A percentile compares a stretch with the other conserved stretches of the same genome.
phyloP scores from a whole-genome alignment of 2,329 filamentous ascomycete species.

The Tympanopsis confertula region DNA sequence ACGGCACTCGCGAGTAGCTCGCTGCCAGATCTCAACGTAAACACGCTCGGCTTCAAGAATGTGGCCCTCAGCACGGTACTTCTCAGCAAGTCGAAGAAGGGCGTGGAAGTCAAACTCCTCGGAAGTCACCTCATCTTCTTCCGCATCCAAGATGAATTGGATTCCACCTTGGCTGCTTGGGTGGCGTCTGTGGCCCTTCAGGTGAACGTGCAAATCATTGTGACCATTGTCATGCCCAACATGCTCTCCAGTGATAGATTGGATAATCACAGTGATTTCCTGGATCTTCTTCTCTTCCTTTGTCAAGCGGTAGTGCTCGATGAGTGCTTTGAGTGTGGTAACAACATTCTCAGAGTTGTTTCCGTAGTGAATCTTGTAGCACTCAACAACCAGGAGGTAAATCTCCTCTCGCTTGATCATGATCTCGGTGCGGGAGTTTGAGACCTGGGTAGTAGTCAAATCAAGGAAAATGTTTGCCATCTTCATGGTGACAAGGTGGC shows the following conservation, averaged over 20 bases:
- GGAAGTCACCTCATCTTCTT: constrained; percentile 20
- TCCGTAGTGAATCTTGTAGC: constrained; percentile 8
- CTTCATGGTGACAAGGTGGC: constrained; percentile 6
- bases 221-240: constrained; percentile 9
- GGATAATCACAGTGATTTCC: constrained; percentile 7
- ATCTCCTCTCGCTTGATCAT: constrained; percentile 12
- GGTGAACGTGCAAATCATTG: constrained; percentile 13
- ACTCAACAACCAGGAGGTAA: constrained; percentile 5
- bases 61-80: constrained; percentile 17
- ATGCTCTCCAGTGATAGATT: constrained; percentile 9
- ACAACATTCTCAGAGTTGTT: constrained; percentile 5
- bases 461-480: constrained; percentile 6
- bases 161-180: constrained; percentile 8
- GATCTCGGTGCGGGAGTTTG: constrained; percentile 15
- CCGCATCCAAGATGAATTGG: constrained; percentile 23
- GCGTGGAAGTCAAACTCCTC: constrained; percentile 19
- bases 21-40: constrained; percentile 38
- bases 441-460: constrained; percentile 8
- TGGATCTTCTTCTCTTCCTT: constrained; percentile 6
- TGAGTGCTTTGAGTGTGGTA: constrained; percentile 3
- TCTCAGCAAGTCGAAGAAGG: constrained; percentile 22
- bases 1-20: constrained; percentile 31
- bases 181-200: constrained; percentile 11
- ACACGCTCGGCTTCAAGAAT: constrained; percentile 26
- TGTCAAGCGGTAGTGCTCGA: constrained; percentile 5